Conservation (phyloP, 441 rosid genomes). For the Erodium moschatum region DNA sequence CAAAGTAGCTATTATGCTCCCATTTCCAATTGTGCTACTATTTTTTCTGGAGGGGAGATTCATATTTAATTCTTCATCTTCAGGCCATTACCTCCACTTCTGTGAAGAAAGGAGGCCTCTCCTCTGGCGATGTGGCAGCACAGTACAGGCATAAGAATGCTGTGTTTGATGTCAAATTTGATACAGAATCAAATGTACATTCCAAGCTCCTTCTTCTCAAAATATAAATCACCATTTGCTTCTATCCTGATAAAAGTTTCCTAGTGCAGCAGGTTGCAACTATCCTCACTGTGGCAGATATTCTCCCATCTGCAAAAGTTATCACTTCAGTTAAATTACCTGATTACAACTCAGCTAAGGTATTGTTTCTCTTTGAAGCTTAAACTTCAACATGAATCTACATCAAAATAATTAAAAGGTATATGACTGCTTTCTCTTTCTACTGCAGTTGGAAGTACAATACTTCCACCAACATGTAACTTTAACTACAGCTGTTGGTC, state of each 20-base stretch:
- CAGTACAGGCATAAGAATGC: conserved; percentile 27
- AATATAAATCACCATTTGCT: background rate
- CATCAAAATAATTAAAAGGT: background rate
- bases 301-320: conserved; percentile 31
- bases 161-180: conserved; percentile 31
- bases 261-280: conserved; percentile 26
- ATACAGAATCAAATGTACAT: conserved; percentile 29
- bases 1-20: background rate
- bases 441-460: conserved; percentile 29
- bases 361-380: conserved; percentile 15
- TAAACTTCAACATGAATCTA: background rate
- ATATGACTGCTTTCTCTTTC: conserved; percentile 6
- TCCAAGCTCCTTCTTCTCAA: background rate
- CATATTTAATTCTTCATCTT: background rate
- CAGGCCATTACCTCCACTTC: conserved; percentile 33
- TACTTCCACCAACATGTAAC: conserved; percentile 44
- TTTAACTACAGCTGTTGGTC: conserved; percentile 30
- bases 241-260: background rate
- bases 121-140: conserved; percentile 32
- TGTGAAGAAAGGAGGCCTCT: conserved; percentile 32
- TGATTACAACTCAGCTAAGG: conserved; percentile 40
- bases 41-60: background rate
- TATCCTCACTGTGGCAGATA: conserved; percentile 26
- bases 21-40: background rate
- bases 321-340: conserved; percentile 36